Evolutionary conservation across 495 filamentous ascomycete species (phyloP).

Genomic region (Mycothermus thermophilus): DNA sequence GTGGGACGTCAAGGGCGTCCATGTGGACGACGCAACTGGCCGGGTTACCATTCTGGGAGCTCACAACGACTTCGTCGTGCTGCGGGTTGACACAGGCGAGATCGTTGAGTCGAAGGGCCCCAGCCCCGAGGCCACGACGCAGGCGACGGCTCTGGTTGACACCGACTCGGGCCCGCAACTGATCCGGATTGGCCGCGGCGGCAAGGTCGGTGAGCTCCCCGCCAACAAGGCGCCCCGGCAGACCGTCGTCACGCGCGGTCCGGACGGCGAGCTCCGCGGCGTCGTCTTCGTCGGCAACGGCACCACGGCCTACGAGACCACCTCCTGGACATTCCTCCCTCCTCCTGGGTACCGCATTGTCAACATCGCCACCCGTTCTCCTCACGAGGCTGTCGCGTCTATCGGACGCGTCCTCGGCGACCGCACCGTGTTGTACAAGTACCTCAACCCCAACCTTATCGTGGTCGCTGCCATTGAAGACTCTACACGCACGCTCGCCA

Average conservation of each 20-base stretch:
- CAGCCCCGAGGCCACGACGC: constrained; percentile 24
- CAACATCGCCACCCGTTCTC: constrained; percentile 48
- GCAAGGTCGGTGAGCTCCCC: constrained; percentile 29
- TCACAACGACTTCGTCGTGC: constrained; percentile 41
- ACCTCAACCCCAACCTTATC: constrained; percentile 77
- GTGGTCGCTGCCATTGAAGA: constrained; percentile 59
- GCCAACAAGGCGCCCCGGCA: constrained; percentile 29
- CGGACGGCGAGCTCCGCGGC: constrained; percentile 48
- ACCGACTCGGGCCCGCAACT: constrained; percentile 35
- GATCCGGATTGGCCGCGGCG: constrained; percentile 33
- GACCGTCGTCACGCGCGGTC: constrained; percentile 47
- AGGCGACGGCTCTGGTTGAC: constrained; percentile 37
- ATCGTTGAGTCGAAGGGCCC: constrained; percentile 29
- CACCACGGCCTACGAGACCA: constrained; percentile 31
- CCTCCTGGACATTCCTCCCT: constrained; percentile 65
- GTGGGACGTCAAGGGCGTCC: constrained; percentile 58
- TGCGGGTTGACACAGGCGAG: constrained; percentile 45
- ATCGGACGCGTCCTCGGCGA: constrained; percentile 89
- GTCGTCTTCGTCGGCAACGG: constrained; percentile 33
- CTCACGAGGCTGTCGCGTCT: constrained; percentile 80
- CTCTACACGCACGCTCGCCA: constrained; percentile 39
- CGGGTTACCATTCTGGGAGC: constrained; percentile 43
- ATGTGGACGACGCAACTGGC: constrained; percentile 40
- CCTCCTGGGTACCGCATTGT: constrained; percentile 51
- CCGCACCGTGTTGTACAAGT: constrained; percentile 90